phyloP scores from a whole-genome alignment of 2,329 filamentous ascomycete species.

The Trichoderma sp. region DNA sequence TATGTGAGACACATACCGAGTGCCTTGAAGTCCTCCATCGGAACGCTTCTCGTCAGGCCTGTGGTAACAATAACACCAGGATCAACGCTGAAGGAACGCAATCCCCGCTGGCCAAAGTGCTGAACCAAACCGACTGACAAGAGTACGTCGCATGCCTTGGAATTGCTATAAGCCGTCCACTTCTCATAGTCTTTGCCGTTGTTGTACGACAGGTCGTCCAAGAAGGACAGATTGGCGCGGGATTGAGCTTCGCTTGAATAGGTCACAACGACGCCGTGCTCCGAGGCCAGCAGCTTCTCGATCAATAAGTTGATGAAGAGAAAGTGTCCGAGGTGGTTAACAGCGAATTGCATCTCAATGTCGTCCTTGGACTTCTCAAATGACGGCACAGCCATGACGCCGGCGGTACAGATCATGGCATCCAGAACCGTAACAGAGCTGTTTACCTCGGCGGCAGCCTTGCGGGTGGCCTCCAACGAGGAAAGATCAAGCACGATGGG shows the following conservation, averaged over 20 bases:
- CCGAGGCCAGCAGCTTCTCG: constrained; percentile 27
- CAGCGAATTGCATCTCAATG: constrained; percentile 35
- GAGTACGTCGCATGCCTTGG: constrained; percentile 4
- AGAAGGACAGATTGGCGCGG: background rate
- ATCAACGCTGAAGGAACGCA: constrained; percentile 35
- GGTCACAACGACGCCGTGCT: constrained; percentile 39
- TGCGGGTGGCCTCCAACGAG: constrained; percentile 35
- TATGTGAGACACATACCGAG: background rate
- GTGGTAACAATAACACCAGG: constrained; percentile 33
- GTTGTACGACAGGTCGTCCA: constrained; percentile 19
- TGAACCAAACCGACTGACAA: constrained; percentile 29
- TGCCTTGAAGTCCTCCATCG: background rate
- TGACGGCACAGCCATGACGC: constrained; percentile 38
- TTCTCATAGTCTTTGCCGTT: constrained; percentile 30
- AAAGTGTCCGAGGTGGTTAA: constrained; percentile 40
- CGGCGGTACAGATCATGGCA: constrained; percentile 45
- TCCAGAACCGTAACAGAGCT: constrained; percentile 25
- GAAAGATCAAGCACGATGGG: constrained; percentile 38
- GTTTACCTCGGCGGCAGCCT: constrained; percentile 35
- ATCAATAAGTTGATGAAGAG: constrained; percentile 39
- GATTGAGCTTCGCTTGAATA: constrained; percentile 35
- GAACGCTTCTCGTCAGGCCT: constrained; percentile 23
- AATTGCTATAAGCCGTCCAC: constrained; percentile 26
- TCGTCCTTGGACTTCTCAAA: constrained; percentile 37
- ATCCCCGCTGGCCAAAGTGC: constrained; percentile 31